phyloP scores from a whole-genome alignment of 306 rosid species.

The Dryas octopetala region DNA sequence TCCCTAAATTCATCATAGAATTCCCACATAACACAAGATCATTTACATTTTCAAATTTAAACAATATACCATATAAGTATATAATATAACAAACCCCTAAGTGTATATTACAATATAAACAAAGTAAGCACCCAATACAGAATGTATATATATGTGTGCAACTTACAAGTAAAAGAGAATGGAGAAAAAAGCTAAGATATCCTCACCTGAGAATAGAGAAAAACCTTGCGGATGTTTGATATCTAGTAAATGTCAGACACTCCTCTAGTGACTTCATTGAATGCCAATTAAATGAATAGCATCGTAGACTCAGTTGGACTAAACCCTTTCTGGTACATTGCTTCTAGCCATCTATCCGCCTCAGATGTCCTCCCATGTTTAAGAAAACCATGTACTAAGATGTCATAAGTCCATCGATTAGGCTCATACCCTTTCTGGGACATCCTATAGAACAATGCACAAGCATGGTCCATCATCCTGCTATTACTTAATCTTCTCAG shows the following conservation, averaged over 20 bases:
- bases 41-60: background rate
- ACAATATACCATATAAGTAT: background rate
- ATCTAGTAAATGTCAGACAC: slow-evolving; percentile 1
- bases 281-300: slow-evolving; percentile 21
- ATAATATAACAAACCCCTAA: background rate
- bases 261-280: background rate
- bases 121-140: background rate
- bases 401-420: slow-evolving; percentile 58
- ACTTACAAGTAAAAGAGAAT: background rate
- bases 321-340: slow-evolving; percentile 56
- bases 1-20: background rate
- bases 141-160: slow-evolving; percentile 14
- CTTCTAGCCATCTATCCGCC: slow-evolving; percentile 50
- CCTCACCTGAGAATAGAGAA: slow-evolving; percentile 61
- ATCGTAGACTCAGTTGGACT: slow-evolving; percentile 24
- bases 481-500: slow-evolving; percentile 40
- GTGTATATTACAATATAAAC: no score
- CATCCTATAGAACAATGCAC: slow-evolving; percentile 53
- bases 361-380: slow-evolving; percentile 53
- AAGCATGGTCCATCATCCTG: slow-evolving; percentile 48
- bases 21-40: background rate
- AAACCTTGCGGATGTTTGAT: slow-evolving; percentile 24
- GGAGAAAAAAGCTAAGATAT: no score
- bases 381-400: slow-evolving; percentile 52
- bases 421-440: slow-evolving; percentile 60